Percentiles rank a stretch among this genome's conserved stretches.
phyloP scores from a whole-genome alignment of 768 basidiomycete genomes.

The Porphyrellus cyaneotinctus region DNA sequence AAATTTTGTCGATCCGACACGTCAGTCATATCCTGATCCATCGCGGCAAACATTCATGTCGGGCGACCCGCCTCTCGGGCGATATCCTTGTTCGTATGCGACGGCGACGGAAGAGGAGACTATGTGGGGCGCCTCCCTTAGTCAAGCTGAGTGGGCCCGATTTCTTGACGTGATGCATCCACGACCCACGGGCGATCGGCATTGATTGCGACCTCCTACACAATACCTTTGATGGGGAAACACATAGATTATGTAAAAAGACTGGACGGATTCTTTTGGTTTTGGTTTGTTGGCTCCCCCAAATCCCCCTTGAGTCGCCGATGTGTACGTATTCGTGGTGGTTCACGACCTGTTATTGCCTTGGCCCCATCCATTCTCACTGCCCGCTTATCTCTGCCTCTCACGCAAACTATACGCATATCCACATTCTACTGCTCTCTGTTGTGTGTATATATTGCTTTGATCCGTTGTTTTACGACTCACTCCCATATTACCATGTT shows the following conservation, averaged over 20 bases:
- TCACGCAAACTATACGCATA: slow-evolving; percentile 19
- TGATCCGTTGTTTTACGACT: slow-evolving; percentile 2
- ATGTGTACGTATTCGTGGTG: slow-evolving; percentile 24
- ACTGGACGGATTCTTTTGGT: slow-evolving; percentile 24
- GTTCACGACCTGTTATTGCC: slow-evolving; percentile 14
- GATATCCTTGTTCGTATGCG: slow-evolving; percentile 39
- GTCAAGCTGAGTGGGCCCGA: slow-evolving; percentile 68
- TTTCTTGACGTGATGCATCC: slow-evolving; percentile 62
- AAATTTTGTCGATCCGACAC: slow-evolving; percentile 21
- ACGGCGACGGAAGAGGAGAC: slow-evolving; percentile 49
- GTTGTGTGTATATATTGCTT: slow-evolving; percentile 13
- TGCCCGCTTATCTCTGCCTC: slow-evolving; percentile 15
- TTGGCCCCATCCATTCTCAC: neutral
- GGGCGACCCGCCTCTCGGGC: slow-evolving; percentile 18
- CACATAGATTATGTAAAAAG: slow-evolving; percentile 26
- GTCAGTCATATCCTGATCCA: slow-evolving; percentile 23
- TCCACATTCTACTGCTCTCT: slow-evolving; percentile 15
- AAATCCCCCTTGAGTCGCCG: slow-evolving; percentile 13
- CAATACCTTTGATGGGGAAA: slow-evolving; percentile 10
- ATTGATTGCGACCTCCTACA: slow-evolving; percentile 12
- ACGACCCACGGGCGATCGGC: slow-evolving; percentile 28
- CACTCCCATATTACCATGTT: slow-evolving; percentile 19
- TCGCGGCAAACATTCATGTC: slow-evolving; percentile 29
- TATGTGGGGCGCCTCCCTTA: slow-evolving; percentile 78
- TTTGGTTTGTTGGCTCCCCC: slow-evolving; percentile 15